Evolutionary conservation across 108 stramenopile genomes (phyloP).

Genomic region (Poteriospumella lacustris): DNA sequence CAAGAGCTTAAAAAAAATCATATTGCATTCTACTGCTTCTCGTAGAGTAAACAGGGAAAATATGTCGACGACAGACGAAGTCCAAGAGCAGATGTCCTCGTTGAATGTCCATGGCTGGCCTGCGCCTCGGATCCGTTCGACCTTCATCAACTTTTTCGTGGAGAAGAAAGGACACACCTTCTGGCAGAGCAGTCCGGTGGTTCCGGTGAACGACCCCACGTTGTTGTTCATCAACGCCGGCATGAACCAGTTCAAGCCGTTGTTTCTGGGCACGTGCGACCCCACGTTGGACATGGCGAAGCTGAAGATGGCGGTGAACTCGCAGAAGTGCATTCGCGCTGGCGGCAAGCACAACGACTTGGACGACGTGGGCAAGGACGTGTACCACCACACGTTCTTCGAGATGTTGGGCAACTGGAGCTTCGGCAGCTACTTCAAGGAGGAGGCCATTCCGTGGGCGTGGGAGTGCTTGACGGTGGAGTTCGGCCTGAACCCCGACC

Average conservation of each 20-base stretch:
- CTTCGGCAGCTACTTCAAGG: constrained; percentile 98
- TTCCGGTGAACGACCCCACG: constrained; percentile 98
- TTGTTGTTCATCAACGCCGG: constrained; percentile 98
- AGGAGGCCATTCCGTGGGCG: constrained; percentile 88
- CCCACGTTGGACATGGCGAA: constrained; percentile 72
- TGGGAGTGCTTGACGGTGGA: constrained; percentile 91
- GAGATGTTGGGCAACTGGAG: constrained; percentile 79
- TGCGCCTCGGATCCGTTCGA: constrained; percentile 81
- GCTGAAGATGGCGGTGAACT: constrained; percentile 84
- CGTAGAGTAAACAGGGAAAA: no score
- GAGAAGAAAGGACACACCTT: constrained; percentile 63
- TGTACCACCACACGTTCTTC: constrained; percentile 99
- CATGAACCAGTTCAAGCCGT: constrained; percentile 99
- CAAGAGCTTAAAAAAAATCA: no score
- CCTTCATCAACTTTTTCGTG: constrained; percentile 88
- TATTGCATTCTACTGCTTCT: no score
- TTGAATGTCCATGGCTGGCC: constrained; percentile 68
- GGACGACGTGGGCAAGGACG: constrained; percentile 98
- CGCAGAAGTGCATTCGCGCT: constrained; percentile 99
- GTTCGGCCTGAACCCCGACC: constrained; percentile 66
- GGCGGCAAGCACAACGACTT: constrained; percentile 99
- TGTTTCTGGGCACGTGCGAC: constrained; percentile 90
- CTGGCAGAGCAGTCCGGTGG: constrained; percentile 84
- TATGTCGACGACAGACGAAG: no score
- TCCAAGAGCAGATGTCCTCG: constrained; percentile 2